These are phyloP conservation scores for Penicillium angulare DNA, from an alignment of 495 filamentous ascomycete species.

Conservation along the genomic window DNA sequence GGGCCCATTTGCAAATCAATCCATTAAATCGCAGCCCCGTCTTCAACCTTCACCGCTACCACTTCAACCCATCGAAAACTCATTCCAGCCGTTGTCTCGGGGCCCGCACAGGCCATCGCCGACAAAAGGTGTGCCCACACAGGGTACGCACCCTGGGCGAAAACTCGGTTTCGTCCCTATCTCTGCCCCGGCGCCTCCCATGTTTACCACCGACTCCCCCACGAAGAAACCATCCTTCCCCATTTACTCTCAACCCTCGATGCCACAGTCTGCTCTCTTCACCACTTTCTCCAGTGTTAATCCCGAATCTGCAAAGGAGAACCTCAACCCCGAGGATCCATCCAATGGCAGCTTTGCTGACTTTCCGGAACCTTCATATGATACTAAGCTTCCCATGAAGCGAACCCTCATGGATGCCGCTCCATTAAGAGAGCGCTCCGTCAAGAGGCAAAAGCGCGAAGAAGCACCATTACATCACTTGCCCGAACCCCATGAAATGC, in stretches of 20 bases:
- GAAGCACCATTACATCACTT: constrained; percentile 48
- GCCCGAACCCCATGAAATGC: constrained; percentile 74
- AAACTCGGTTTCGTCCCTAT: constrained; percentile 59
- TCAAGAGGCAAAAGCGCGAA: constrained; percentile 61
- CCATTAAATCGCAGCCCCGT: constrained; percentile 46
- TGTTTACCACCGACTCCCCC: constrained; percentile 79
- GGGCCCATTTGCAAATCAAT: constrained; percentile 48
- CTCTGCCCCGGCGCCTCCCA: constrained; percentile 62
- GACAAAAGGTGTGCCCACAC: constrained; percentile 44
- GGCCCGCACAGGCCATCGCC: constrained; percentile 58
- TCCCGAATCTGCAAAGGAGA: constrained; percentile 60
- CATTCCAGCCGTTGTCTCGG: constrained; percentile 52
- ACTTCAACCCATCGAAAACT: constrained; percentile 47
- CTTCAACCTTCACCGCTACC: constrained; percentile 50
- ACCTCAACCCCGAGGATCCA: constrained; percentile 48
- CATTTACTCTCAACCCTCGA: constrained; percentile 36
- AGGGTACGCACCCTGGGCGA: constrained; percentile 34
- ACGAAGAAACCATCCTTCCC: constrained; percentile 68
- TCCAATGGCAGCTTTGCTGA: constrained; percentile 51
- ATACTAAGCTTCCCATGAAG: constrained; percentile 61
- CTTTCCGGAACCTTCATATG: constrained; percentile 56
- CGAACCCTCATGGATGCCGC: constrained; percentile 70
- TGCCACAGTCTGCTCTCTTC: constrained; percentile 64
- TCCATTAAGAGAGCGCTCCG: constrained; percentile 65
- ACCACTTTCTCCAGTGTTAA: constrained; percentile 57